These are phyloP conservation scores for Truncatella angustata DNA, from an alignment of 2,329 filamentous ascomycete species.

Conservation along the genomic window DNA sequence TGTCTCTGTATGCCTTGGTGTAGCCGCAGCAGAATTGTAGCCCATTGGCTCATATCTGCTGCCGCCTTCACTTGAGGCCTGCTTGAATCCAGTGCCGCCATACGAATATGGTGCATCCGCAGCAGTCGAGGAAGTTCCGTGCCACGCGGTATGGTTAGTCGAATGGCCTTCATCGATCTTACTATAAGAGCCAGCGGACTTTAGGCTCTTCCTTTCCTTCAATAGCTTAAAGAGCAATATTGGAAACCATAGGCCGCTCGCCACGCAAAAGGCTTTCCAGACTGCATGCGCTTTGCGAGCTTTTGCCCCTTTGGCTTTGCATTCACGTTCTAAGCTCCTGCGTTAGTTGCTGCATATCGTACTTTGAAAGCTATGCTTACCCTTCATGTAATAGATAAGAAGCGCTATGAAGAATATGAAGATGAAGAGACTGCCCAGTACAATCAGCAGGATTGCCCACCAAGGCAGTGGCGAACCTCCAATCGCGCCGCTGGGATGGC, in stretches of 20 bases:
- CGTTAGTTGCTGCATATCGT: too few species aligned
- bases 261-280: constrained; percentile 17
- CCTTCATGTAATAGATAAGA: constrained; percentile 2
- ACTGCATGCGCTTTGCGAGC: constrained; percentile 12
- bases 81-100: not conserved
- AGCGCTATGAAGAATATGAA: not conserved
- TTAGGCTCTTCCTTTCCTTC: not conserved
- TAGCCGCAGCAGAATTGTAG: not conserved
- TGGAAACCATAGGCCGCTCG: constrained; percentile 15
- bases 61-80: not conserved
- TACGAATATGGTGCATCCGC: not conserved
- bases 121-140: not conserved
- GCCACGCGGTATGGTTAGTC: not conserved
- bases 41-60: constrained; percentile 7
- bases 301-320: constrained; percentile 6
- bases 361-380: not conserved
- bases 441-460: constrained; percentile 10
- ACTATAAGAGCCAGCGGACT: not conserved
- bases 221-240: constrained; percentile 13
- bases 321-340: constrained; percentile 15
- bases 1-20: not conserved
- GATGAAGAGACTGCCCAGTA: constrained; percentile 1
- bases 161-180: constrained; percentile 9
- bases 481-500: not conserved
- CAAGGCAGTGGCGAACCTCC: constrained; percentile 3